Evolutionary conservation across 805 yeast genomes (phyloP).

Genomic region (Starmerella ratchasimensis): DNA sequence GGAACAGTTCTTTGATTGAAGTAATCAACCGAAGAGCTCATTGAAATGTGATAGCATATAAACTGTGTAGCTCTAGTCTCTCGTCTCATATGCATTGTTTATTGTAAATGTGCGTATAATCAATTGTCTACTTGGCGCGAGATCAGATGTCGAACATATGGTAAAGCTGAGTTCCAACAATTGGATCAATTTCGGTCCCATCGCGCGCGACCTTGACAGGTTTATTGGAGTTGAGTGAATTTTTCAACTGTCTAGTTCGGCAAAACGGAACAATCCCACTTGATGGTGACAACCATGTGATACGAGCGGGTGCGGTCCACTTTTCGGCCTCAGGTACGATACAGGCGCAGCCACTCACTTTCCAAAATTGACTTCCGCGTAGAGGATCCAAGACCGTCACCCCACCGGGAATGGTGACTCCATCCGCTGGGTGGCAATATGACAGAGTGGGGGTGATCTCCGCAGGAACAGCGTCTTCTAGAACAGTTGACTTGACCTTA

Average conservation of each 20-base stretch:
- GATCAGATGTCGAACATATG: constrained; percentile 20
- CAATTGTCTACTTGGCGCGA: no score
- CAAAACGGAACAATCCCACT: constrained; percentile 24
- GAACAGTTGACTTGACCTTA: background rate
- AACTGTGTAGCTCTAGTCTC: no score
- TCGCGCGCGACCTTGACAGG: constrained; percentile 33
- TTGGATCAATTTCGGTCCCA: constrained; percentile 32
- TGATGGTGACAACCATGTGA: constrained; percentile 27
- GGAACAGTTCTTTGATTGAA: constrained; percentile 23
- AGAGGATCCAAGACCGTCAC: constrained; percentile 26
- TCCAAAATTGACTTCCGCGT: constrained; percentile 31
- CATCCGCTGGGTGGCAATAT: constrained; percentile 7
- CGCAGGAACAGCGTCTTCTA: background rate
- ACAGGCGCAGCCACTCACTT: constrained; percentile 20
- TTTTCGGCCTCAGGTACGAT: constrained; percentile 18
- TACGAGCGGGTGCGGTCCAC: constrained; percentile 29
- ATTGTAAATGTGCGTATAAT: no score
- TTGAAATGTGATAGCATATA: background rate
- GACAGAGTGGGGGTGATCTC: constrained; percentile 9
- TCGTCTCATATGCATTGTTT: no score
- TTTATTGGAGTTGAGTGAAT: constrained; percentile 28
- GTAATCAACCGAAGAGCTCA: background rate
- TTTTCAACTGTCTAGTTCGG: constrained; percentile 25
- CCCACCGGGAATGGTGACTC: constrained; percentile 24
- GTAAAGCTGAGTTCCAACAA: constrained; percentile 24